Conservation (phyloP, 1,284 basidiomycete genomes). For the Earliella scabrosa region DNA sequence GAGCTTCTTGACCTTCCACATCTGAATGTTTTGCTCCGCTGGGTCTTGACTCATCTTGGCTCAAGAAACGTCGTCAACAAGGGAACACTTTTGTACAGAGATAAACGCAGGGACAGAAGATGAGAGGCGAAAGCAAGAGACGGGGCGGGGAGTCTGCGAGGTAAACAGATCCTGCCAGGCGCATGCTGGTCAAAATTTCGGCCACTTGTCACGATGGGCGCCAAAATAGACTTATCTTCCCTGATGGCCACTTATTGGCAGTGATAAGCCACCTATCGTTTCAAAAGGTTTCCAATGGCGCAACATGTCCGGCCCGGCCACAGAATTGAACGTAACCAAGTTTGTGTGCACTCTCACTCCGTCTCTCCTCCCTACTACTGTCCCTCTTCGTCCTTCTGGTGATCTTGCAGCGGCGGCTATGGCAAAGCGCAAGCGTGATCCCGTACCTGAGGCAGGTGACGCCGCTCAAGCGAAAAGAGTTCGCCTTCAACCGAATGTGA, state of each 20-base stretch:
- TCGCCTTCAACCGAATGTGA: too few species aligned
- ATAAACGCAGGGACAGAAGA: conserved; percentile 1
- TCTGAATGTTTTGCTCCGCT: conserved; percentile 89
- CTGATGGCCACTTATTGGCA: too few species aligned
- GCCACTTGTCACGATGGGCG: conserved; percentile 1
- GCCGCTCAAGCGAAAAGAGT: too few species aligned
- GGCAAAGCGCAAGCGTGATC: conserved; percentile 43
- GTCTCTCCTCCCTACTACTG: background rate
- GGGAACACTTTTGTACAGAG: conserved; percentile 14
- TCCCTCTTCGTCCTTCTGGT: conserved; percentile 1
- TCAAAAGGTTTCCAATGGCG: too few species aligned
- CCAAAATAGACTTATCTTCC: background rate
- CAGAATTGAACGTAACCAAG: background rate
- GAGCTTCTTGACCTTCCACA: conserved; percentile 99
- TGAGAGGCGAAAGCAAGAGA: conserved; percentile 6
- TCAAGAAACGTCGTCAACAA: conserved; percentile 8
- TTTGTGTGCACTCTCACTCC: background rate
- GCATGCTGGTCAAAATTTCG: conserved; percentile 4
- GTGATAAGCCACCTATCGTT: too few species aligned
- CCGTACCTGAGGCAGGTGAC: conserved; percentile 5
- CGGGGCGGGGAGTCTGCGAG: conserved; percentile 6
- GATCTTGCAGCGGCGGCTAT: too few species aligned
- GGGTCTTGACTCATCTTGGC: conserved; percentile 75
- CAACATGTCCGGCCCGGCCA: too few species aligned
- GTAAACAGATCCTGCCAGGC: background rate